Evolutionary conservation across 169 alveolate genomes (phyloP).

Genomic region (Plasmodium chabaudi): DNA sequence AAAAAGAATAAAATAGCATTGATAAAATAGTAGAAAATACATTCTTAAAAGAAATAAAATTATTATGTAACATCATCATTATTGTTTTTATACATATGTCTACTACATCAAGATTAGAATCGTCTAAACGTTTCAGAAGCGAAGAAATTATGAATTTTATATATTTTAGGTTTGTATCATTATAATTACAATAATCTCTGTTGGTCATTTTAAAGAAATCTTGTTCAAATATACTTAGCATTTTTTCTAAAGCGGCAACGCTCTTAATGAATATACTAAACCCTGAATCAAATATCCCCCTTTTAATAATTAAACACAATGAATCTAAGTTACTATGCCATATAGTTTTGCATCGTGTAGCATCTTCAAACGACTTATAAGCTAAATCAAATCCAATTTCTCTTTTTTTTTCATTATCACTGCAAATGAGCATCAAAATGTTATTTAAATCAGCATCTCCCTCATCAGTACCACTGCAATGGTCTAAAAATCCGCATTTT

Average conservation of each 20-base stretch:
- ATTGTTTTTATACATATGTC: conserved; percentile 71
- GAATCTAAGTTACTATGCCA: conserved; percentile 73
- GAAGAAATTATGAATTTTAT: conserved; percentile 69
- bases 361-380: conserved; percentile 70
- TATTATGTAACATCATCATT: conserved; percentile 76
- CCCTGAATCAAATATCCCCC: conserved; percentile 66
- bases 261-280: conserved; percentile 65
- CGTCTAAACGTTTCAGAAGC: conserved; percentile 72
- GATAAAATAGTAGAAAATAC: conserved; percentile 68
- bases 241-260: conserved; percentile 57
- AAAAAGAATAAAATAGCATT: conserved; percentile 65
- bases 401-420: conserved; percentile 69
- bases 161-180: conserved; percentile 30
- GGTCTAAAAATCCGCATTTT: conserved; percentile 46
- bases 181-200: conserved; percentile 3
- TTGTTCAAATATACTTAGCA: conserved; percentile 43
- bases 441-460: conserved; percentile 44
- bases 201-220: conserved; percentile 31
- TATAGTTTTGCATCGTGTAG: conserved; percentile 19
- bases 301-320: conserved; percentile 63
- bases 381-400: conserved; percentile 68
- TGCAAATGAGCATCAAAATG: conserved; percentile 46
- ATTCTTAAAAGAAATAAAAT: conserved; percentile 60
- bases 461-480: conserved; percentile 10
- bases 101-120: conserved; percentile 70